These are phyloP conservation scores for Aphanocladium album DNA, from an alignment of 2,329 filamentous ascomycete species.

Conservation along the genomic window DNA sequence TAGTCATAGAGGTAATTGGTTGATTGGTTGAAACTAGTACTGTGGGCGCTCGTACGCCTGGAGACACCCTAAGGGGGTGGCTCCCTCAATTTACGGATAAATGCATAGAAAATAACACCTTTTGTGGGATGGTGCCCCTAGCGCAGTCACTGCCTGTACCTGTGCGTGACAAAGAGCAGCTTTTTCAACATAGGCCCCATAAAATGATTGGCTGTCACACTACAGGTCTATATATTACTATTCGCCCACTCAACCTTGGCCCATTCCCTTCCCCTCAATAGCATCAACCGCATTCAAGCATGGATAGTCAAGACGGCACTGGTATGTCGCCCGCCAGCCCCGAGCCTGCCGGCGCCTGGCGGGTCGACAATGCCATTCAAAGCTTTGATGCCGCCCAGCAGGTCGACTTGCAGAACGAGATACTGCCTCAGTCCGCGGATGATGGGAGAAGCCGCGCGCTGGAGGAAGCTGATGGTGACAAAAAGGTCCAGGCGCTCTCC, in stretches of 20 bases:
- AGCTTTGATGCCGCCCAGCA: conserved; percentile 96
- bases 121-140: too few relatives aligned
- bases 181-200: too few relatives aligned
- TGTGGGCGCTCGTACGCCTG: too few relatives aligned
- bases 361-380: conserved; percentile 84
- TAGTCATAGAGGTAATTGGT: too few relatives aligned
- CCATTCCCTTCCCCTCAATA: background rate
- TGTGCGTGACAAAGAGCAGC: too few relatives aligned
- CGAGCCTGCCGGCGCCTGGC: conserved; percentile 47
- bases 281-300: background rate
- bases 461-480: conserved; percentile 87
- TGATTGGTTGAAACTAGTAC: too few relatives aligned
- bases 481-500: conserved; percentile 77
- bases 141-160: too few relatives aligned
- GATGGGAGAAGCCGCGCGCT: conserved; percentile 81
- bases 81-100: too few relatives aligned
- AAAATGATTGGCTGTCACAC: too few relatives aligned
- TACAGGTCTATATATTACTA: too few relatives aligned
- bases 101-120: too few relatives aligned
- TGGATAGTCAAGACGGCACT: conserved; percentile 1
- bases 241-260: background rate
- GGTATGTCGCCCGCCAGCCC: conserved; percentile 38
- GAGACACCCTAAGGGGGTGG: too few relatives aligned
- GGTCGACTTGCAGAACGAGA: conserved; percentile 95
- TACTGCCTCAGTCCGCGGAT: conserved; percentile 84